Percentiles rank a stretch among this genome's conserved stretches.
Evolutionary conservation across 2,329 filamentous ascomycete genomes (phyloP).

Genomic region (Hirsutella minnesotensis): DNA sequence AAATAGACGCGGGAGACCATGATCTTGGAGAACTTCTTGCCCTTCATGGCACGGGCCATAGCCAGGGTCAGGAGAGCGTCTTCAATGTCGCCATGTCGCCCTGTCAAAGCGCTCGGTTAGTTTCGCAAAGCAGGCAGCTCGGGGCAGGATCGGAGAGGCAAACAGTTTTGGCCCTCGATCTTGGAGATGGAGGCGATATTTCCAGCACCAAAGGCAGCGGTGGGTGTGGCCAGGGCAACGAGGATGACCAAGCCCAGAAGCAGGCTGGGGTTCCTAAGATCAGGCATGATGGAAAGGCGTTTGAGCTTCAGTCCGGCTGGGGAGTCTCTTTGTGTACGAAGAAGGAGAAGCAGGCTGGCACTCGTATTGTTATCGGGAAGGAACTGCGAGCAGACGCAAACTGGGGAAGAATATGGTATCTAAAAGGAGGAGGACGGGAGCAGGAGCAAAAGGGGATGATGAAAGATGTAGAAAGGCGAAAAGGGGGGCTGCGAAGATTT

Average conservation of each 20-base stretch:
- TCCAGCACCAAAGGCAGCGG: constrained; percentile 73
- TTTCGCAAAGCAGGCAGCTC: not conserved
- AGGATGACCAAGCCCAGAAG: constrained; percentile 48
- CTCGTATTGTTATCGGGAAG: not conserved
- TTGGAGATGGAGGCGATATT: constrained; percentile 75
- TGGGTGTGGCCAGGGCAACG: constrained; percentile 54
- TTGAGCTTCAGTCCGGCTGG: not conserved
- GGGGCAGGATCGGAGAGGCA: constrained; percentile 13
- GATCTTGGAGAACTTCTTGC: constrained; percentile 80
- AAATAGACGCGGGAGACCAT: constrained; percentile 87
- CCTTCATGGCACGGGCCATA: constrained; percentile 37
- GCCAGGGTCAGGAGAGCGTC: constrained; percentile 70
- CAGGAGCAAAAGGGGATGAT: too few species aligned
- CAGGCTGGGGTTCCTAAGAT: constrained; percentile 34
- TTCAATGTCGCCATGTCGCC: constrained; percentile 87
- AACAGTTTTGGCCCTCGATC: constrained; percentile 74
- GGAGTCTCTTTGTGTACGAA: not conserved
- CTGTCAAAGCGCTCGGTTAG: constrained; percentile 19
- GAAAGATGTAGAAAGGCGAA: too few species aligned
- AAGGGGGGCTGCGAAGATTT: too few species aligned
- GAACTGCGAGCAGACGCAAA: not conserved
- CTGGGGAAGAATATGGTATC: too few species aligned
- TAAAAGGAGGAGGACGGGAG: too few species aligned
- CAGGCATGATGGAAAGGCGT: constrained; percentile 27
- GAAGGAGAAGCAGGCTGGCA: not conserved